Conservation (phyloP, 306 rosid species). For the Trifolium dubium region DNA sequence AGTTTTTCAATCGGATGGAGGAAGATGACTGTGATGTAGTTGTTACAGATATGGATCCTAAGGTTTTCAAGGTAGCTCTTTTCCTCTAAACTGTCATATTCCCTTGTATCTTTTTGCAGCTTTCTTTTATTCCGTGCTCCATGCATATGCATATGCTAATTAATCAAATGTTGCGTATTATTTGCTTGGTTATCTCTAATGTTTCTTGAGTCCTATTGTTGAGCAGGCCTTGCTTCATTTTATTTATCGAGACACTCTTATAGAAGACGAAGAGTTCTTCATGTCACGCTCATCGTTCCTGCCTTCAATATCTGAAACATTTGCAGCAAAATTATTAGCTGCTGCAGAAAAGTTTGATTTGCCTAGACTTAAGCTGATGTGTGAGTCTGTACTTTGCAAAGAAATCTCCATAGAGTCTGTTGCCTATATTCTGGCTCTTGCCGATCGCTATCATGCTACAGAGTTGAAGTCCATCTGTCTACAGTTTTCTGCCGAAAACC, state of each 20-base stretch:
- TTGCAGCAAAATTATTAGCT: slow-evolving; percentile 86
- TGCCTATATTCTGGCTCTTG: slow-evolving; percentile 87
- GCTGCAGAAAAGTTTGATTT: slow-evolving; percentile 86
- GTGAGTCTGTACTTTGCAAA: slow-evolving; percentile 95
- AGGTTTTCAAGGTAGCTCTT: slow-evolving; percentile 84
- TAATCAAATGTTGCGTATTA: slow-evolving; percentile 20
- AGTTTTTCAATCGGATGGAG: slow-evolving; percentile 64
- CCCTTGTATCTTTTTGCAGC: neutral
- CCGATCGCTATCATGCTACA: slow-evolving; percentile 80
- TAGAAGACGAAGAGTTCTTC: slow-evolving; percentile 80
- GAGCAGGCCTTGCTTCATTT: slow-evolving; percentile 93
- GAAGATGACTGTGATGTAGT: slow-evolving; percentile 64
- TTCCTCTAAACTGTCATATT: neutral
- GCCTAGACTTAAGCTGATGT: slow-evolving; percentile 87
- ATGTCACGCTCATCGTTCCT: slow-evolving; percentile 64
- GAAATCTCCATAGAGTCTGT: slow-evolving; percentile 88
- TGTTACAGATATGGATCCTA: slow-evolving; percentile 78
- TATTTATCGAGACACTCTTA: slow-evolving; percentile 80
- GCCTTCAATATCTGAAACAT: slow-evolving; percentile 67
- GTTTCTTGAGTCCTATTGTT: slow-evolving; percentile 43
- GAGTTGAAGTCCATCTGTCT: slow-evolving; percentile 89
- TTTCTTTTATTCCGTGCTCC: slow-evolving; percentile 24
- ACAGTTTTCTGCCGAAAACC: slow-evolving; percentile 91
- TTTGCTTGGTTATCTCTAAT: slow-evolving; percentile 37
- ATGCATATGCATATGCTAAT: neutral